Evolutionary conservation across 768 basidiomycete species (phyloP), one percentile per base, ranked within the genome.

Genomic region (Lactarius hatsudake): DNA sequence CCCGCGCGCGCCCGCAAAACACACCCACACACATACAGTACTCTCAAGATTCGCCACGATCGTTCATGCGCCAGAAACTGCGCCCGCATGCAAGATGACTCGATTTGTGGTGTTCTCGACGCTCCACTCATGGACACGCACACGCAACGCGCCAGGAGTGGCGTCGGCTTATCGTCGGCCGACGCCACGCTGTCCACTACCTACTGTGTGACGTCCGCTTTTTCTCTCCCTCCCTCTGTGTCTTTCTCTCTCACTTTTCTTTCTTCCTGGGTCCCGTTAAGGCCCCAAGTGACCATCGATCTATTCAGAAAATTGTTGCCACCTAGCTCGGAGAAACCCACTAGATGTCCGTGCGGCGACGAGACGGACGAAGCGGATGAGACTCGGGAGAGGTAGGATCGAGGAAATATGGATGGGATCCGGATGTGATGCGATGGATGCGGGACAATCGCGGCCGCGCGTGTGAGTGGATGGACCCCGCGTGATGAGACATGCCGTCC

Each of bases 11-110:
- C 57, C 38, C 56, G 57, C 38, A 30, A 56, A 32, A 32, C 51
- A 53, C n/a, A 5, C 61, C 30, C 38, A 30, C 40, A 56, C 18
- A 30, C 28, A 6, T 30, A 56, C 30, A 32, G 1, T 17, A 5
- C 3, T n/a, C n/a, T 3, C 20, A 18, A 26, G 56, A 62, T 62
- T 62, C 28, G 26, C 65, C 65, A 10, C 65, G 60, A 66, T 62
- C 56, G 45, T 62, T 62, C 61, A 36, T 23, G 43, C 53, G 54
- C 61, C 56, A 58, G 61, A 32, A n/a, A 48, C 36, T 10, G 23
- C 10, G 42, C 34, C 53, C 32, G 53, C 32, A 55, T 54, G 59
- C n/a, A 20, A 26, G 55, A 61, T 65, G 54, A 34, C 59, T 55
- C 59, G 13, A 36, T 20, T 51, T 20, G 59, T 42, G n/a, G 8